These are phyloP conservation scores for Colletotrichum australisinense DNA, from an alignment of 2,329 filamentous ascomycete genomes.

Conservation along the genomic window DNA sequence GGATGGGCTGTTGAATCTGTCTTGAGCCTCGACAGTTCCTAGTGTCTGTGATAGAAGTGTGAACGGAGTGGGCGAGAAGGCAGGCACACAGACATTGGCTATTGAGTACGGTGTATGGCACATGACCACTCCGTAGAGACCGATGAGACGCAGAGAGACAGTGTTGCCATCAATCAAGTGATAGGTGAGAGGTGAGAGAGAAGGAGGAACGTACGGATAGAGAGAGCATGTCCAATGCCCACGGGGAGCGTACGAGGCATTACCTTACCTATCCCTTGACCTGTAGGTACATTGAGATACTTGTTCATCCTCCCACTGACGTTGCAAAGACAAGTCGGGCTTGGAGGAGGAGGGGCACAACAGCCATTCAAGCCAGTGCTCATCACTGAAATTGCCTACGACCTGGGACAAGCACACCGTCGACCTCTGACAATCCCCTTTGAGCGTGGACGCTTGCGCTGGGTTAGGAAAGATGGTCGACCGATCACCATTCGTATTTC, in stretches of 20 bases:
- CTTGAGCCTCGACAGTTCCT: too few relatives aligned
- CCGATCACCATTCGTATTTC: slow-evolving; percentile 35
- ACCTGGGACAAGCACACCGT: slow-evolving; percentile 13
- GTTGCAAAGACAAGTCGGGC: background rate
- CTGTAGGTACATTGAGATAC: slow-evolving; percentile 6
- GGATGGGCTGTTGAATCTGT: background rate
- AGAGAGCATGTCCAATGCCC: background rate
- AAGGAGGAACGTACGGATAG: background rate
- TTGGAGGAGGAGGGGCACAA: slow-evolving; percentile 23
- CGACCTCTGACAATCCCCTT: slow-evolving; percentile 20
- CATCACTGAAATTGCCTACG: background rate
- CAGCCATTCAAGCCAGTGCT: slow-evolving; percentile 12
- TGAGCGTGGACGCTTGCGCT: slow-evolving; percentile 32
- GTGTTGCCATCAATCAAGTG: background rate
- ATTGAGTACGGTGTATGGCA: background rate
- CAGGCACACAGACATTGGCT: background rate
- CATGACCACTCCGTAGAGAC: background rate
- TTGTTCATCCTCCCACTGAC: background rate
- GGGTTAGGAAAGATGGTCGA: slow-evolving; percentile 30
- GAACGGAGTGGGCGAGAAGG: background rate
- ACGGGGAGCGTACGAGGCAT: background rate
- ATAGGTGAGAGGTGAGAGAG: background rate
- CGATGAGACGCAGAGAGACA: background rate
- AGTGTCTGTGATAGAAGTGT: background rate
- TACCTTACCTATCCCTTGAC: background rate